phyloP scores from a whole-genome alignment of 2,329 filamentous ascomycete genomes.

The Fusarium albidum region DNA sequence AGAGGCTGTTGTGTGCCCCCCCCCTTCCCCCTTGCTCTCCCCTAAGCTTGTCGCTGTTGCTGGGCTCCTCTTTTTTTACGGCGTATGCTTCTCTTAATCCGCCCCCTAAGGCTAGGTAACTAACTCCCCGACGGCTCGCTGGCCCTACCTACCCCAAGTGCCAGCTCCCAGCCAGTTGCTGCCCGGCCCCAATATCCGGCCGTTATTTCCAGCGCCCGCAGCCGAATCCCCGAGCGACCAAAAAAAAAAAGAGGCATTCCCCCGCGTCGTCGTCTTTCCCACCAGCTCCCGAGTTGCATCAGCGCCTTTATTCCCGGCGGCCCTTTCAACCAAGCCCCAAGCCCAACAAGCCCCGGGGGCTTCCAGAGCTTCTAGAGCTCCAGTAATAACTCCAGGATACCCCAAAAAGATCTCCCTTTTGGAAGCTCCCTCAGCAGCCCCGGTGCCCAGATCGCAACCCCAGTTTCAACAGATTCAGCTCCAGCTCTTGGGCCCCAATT shows the following conservation, averaged over 20 bases:
- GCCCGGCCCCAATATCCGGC: conserved; percentile 29
- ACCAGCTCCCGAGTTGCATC: conserved; percentile 14
- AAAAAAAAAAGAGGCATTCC: conserved; percentile 13
- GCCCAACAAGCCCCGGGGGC: conserved; percentile 4
- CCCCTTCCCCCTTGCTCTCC: background rate
- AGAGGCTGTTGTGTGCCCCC: conserved; percentile 11
- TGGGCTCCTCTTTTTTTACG: background rate
- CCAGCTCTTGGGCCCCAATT: conserved; percentile 16
- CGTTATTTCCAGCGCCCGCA: conserved; percentile 45
- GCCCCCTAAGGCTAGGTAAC: conserved; percentile 13
- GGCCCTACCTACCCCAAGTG: conserved; percentile 3
- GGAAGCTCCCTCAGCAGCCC: conserved; percentile 2
- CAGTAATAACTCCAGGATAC: too few species aligned
- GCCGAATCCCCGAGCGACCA: conserved; percentile 31
- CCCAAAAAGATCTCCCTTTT: conserved; percentile 12
- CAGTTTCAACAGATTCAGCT: conserved; percentile 24
- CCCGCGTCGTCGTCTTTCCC: conserved; percentile 10
- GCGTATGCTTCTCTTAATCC: background rate
- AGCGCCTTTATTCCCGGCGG: conserved; percentile 28
- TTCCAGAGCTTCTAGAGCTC: conserved; percentile 19
- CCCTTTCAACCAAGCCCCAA: conserved; percentile 17
- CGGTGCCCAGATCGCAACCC: conserved; percentile 25
- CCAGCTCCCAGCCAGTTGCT: conserved; percentile 16
- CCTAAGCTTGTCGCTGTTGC: background rate
- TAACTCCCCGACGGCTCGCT: conserved; percentile 22